A percentile compares a stretch with the other conserved stretches of the same genome.
Evolutionary conservation across 441 rosid species (phyloP).

Genomic region (Biscutella laevigata): DNA sequence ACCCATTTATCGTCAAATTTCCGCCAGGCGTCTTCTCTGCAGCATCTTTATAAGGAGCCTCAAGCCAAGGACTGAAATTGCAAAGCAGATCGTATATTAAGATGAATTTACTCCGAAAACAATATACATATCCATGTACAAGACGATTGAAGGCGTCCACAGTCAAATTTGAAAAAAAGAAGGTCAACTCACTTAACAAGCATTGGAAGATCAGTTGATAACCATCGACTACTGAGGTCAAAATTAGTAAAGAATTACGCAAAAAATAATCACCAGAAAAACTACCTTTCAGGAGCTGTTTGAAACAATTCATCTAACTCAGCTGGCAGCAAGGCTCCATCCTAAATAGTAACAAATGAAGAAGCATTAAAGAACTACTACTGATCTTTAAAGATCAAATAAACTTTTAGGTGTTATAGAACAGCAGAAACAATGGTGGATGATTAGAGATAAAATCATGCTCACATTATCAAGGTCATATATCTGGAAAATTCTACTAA

Average conservation of each 20-base stretch:
- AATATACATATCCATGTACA: neutral
- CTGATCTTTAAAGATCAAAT: conserved; percentile 8
- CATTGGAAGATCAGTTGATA: neutral
- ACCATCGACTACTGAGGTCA: neutral
- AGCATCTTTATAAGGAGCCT: conserved; percentile 53
- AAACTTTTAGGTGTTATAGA: neutral
- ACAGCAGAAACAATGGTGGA: neutral
- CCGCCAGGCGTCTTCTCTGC: conserved; percentile 47
- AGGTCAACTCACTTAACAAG: conserved; percentile 15
- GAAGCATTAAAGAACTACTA: conserved; percentile 7
- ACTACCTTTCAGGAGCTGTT: conserved; percentile 63
- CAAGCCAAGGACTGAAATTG: conserved; percentile 57
- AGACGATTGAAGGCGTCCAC: neutral
- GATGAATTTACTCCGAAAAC: conserved; percentile 7
- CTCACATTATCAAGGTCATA: conserved; percentile 58
- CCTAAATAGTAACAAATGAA: conserved; percentile 35
- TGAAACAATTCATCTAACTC: conserved; percentile 57
- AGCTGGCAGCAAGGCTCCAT: conserved; percentile 46
- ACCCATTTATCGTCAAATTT: conserved; percentile 44
- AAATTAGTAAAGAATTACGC: neutral
- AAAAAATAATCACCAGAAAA: neutral
- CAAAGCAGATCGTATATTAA: conserved; percentile 14
- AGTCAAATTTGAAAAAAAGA: neutral
- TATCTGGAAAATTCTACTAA: conserved; percentile 46
- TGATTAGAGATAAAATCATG: conserved; percentile 13